Conservation (phyloP, 345 rosid genomes). For the Cardamine chenopodiifolia region DNA sequence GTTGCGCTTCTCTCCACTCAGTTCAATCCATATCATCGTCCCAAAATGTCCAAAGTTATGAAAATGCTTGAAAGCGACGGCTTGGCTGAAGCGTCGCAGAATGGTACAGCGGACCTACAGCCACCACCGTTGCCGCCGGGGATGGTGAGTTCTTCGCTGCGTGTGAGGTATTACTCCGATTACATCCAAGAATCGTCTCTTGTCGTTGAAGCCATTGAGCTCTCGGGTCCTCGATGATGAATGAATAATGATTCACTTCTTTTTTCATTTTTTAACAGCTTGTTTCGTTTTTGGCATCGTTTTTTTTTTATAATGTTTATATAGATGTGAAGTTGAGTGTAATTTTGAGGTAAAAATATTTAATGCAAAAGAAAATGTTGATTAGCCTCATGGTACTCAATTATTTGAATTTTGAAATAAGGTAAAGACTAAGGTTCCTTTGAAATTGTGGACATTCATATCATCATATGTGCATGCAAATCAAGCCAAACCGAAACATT, state of each 20-base stretch:
- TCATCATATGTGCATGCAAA: too few species aligned
- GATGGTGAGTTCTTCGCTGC: slow-evolving; percentile 36
- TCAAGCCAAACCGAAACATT: neutral
- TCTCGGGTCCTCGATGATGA: slow-evolving; percentile 85
- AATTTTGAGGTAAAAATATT: slow-evolving; percentile 51
- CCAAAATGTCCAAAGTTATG: slow-evolving; percentile 75
- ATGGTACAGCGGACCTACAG: slow-evolving; percentile 47
- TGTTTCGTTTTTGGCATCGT: slow-evolving; percentile 41
- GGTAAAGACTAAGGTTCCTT: neutral
- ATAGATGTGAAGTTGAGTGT: slow-evolving; percentile 46
- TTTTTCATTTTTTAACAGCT: neutral
- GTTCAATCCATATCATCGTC: slow-evolving; percentile 68
- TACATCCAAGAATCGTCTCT: slow-evolving; percentile 89
- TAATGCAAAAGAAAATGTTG: slow-evolving; percentile 15
- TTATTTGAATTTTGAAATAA: neutral
- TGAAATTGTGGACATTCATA: neutral
- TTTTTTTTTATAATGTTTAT: slow-evolving; percentile 24
- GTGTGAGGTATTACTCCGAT: slow-evolving; percentile 58
- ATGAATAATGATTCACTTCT: neutral
- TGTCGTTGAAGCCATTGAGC: slow-evolving; percentile 94
- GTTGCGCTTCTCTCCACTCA: slow-evolving; percentile 87
- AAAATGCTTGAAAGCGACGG: slow-evolving; percentile 90
- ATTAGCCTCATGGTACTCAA: neutral
- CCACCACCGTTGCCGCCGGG: slow-evolving; percentile 40
- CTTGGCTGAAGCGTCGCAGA: slow-evolving; percentile 68